A percentile compares a stretch with the other conserved stretches of the same genome.
These are phyloP conservation scores for Senna siamea DNA, from an alignment of 306 rosid species.

Conservation along the genomic window DNA sequence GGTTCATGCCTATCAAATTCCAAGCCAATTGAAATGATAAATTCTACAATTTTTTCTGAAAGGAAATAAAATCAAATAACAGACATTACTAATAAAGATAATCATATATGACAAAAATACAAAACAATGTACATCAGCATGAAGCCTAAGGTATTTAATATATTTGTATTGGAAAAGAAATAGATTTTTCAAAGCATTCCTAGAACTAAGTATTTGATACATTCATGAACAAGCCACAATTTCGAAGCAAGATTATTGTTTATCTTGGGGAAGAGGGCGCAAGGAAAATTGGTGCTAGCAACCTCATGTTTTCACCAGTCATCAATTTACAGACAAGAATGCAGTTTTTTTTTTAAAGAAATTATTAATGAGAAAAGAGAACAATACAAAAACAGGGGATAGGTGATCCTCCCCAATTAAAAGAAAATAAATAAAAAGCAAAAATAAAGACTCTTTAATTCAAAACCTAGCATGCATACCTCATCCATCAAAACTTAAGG, in stretches of 20 bases:
- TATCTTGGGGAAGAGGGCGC: background rate
- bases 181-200: background rate
- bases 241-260: background rate
- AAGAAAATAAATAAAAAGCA: too few relatives aligned
- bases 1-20: constrained; percentile 82
- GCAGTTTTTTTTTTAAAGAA: too few relatives aligned
- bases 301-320: background rate
- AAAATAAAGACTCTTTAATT: background rate
- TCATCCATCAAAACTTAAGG: background rate
- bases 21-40: constrained; percentile 19
- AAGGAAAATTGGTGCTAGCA: background rate
- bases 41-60: background rate
- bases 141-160: constrained; percentile 5
- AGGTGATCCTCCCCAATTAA: too few relatives aligned
- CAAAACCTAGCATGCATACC: background rate
- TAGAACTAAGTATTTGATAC: background rate
- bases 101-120: background rate
- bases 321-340: too few relatives aligned
- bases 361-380: too few relatives aligned
- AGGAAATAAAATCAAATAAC: background rate
- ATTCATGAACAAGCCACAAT: background rate
- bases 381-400: too few relatives aligned
- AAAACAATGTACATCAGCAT: background rate
- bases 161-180: background rate
- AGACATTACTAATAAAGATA: background rate